Conservation (phyloP, 805 yeast genomes). For the Metschnikowia baotianmanensis region DNA sequence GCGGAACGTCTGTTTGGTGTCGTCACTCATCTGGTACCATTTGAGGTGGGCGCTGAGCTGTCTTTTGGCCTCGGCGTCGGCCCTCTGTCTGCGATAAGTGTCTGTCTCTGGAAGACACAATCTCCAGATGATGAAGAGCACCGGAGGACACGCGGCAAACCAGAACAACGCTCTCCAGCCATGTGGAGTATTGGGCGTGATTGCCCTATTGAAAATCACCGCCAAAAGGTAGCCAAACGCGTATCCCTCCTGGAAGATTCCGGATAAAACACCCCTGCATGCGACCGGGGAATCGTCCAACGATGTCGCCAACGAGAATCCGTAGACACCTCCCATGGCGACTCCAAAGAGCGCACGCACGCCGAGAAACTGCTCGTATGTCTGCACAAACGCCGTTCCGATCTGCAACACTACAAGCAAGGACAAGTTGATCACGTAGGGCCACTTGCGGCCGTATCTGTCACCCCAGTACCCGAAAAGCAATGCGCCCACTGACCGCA, state of each 20-base stretch:
- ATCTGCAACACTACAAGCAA: constrained; percentile 54
- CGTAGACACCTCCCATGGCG: constrained; percentile 72
- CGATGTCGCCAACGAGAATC: constrained; percentile 63
- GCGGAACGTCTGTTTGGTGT: constrained; percentile 29
- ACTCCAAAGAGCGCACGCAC: constrained; percentile 67
- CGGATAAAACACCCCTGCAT: constrained; percentile 60
- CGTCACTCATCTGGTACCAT: constrained; percentile 14
- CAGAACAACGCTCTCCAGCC: constrained; percentile 67
- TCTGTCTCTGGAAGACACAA: constrained; percentile 56
- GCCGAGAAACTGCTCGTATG: constrained; percentile 56
- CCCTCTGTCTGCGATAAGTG: constrained; percentile 36
- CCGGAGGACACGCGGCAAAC: constrained; percentile 70
- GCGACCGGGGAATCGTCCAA: constrained; percentile 60
- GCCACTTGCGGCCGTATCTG: constrained; percentile 60
- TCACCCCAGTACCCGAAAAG: constrained; percentile 62
- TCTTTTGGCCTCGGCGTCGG: constrained; percentile 13
- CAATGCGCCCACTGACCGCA: constrained; percentile 63
- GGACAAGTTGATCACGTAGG: constrained; percentile 45
- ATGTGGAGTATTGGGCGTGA: constrained; percentile 45
- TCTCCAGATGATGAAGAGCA: constrained; percentile 58
- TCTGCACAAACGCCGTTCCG: constrained; percentile 60
- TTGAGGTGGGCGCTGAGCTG: constrained; percentile 11
- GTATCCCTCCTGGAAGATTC: constrained; percentile 78
- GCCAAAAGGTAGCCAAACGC: constrained; percentile 67
- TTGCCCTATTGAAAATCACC: constrained; percentile 63